These are phyloP conservation scores for sorghum (Sorghum bicolor) DNA, from an alignment of 176 grass and related monocot species.

Conservation along the genomic window DNA sequence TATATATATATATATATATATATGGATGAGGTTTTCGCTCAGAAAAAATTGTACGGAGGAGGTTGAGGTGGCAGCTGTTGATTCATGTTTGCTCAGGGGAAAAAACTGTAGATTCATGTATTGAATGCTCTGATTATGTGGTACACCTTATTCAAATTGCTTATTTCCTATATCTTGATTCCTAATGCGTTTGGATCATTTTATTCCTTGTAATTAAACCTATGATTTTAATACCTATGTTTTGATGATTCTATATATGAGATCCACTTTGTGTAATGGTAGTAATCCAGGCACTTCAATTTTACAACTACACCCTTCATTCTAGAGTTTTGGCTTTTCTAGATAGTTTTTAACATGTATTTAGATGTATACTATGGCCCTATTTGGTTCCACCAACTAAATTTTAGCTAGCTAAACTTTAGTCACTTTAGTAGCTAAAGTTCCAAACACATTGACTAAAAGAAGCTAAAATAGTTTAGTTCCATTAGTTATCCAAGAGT, in stretches of 20 bases:
- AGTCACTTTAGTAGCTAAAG: no score
- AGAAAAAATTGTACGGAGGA: no score
- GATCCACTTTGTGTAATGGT: neutral
- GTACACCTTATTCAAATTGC: neutral
- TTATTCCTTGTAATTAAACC: neutral
- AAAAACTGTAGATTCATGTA: neutral
- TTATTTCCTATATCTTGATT: neutral
- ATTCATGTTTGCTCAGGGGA: no score
- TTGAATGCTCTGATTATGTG: neutral
- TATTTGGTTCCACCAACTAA: no score
- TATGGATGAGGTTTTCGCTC: neutral
- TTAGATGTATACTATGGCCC: neutral
- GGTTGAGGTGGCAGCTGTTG: neutral
- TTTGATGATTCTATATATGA: neutral
- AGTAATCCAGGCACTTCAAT: neutral
- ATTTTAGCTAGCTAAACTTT: no score
- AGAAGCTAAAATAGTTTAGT: no score
- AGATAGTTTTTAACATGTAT: neutral
- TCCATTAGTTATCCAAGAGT: no score
- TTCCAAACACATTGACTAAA: no score
- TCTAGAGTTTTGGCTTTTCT: no score
- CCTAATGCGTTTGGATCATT: neutral
- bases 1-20: no score
- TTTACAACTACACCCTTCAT: neutral
- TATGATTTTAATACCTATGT: neutral